Evolutionary conservation across 2,329 filamentous ascomycete species (phyloP).

Genomic region (Neoascochyta sp.): DNA sequence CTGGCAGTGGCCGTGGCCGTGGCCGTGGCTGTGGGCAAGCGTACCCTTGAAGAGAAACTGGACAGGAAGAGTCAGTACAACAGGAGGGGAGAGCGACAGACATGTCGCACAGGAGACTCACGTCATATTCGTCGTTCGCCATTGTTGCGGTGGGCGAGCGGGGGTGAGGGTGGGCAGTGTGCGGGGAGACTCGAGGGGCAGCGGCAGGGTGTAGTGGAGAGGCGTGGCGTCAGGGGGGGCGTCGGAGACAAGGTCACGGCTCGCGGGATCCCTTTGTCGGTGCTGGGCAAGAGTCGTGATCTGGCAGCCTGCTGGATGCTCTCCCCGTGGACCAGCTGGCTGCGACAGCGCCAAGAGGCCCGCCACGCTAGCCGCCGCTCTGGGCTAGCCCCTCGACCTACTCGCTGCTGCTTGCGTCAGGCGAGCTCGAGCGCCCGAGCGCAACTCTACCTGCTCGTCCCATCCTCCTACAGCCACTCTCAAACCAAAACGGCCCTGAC

Average conservation of each 20-base stretch:
- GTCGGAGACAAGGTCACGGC: slow-evolving; percentile 1
- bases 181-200: slow-evolving; percentile 6
- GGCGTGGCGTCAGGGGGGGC: background rate
- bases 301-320: slow-evolving; percentile 26
- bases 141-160: slow-evolving; percentile 53
- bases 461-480: too few relatives aligned
- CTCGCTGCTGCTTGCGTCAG: too few relatives aligned
- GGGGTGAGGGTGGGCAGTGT: slow-evolving; percentile 10
- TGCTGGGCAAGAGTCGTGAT: slow-evolving; percentile 11
- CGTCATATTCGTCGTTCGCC: slow-evolving; percentile 99
- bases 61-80: slow-evolving; percentile 22
- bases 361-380: slow-evolving; percentile 3
- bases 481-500: too few relatives aligned
- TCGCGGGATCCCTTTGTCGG: slow-evolving; percentile 4
- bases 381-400: too few relatives aligned
- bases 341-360: slow-evolving; percentile 4
- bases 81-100: slow-evolving; percentile 14
- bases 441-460: too few relatives aligned
- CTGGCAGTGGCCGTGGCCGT: slow-evolving; percentile 13
- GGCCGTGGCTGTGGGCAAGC: slow-evolving; percentile 11
- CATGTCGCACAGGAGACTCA: slow-evolving; percentile 51
- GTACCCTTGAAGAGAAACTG: slow-evolving; percentile 99
- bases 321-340: slow-evolving; percentile 8
- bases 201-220: slow-evolving; percentile 2
- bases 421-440: too few relatives aligned